These are phyloP conservation scores for Starmera stellimalicola DNA, from an alignment of 1,139 yeast genomes.

Conservation along the genomic window DNA sequence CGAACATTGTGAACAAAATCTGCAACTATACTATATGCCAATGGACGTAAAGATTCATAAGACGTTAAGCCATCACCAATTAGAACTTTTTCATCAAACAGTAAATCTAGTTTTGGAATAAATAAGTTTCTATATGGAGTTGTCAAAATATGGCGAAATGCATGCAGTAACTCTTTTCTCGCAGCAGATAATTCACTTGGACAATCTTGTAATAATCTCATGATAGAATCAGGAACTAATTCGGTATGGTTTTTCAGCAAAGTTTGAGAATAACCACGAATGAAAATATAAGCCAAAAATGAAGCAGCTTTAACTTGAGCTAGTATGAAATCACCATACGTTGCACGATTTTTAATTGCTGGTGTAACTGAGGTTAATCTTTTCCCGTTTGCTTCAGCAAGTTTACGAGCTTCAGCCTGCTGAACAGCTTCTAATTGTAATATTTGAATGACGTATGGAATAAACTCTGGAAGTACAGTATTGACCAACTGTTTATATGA, in stretches of 20 bases:
- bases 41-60: slow-evolving; percentile 73
- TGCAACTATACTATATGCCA: slow-evolving; percentile 94
- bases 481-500: slow-evolving; percentile 73
- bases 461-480: slow-evolving; percentile 62
- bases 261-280: slow-evolving; percentile 72
- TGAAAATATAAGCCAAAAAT: slow-evolving; percentile 82
- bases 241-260: slow-evolving; percentile 55
- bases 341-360: slow-evolving; percentile 65
- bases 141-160: slow-evolving; percentile 87
- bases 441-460: slow-evolving; percentile 75
- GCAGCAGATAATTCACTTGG: slow-evolving; percentile 95
- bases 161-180: slow-evolving; percentile 85
- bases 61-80: slow-evolving; percentile 93
- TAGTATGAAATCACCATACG: slow-evolving; percentile 80
- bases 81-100: slow-evolving; percentile 79
- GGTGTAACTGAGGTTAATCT: slow-evolving; percentile 49
- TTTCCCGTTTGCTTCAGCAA: slow-evolving; percentile 47
- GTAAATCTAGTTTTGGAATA: slow-evolving; percentile 73
- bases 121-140: slow-evolving; percentile 80
- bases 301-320: slow-evolving; percentile 98
- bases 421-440: slow-evolving; percentile 69
- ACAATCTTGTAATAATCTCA: slow-evolving; percentile 84
- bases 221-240: slow-evolving; percentile 76
- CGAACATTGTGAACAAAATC: slow-evolving; percentile 92
- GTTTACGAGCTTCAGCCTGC: slow-evolving; percentile 59